Percentiles rank a stretch among this genome's conserved stretches.
phyloP scores from a whole-genome alignment of 2,329 filamentous ascomycete species.

The Phialocephala subalpina region DNA sequence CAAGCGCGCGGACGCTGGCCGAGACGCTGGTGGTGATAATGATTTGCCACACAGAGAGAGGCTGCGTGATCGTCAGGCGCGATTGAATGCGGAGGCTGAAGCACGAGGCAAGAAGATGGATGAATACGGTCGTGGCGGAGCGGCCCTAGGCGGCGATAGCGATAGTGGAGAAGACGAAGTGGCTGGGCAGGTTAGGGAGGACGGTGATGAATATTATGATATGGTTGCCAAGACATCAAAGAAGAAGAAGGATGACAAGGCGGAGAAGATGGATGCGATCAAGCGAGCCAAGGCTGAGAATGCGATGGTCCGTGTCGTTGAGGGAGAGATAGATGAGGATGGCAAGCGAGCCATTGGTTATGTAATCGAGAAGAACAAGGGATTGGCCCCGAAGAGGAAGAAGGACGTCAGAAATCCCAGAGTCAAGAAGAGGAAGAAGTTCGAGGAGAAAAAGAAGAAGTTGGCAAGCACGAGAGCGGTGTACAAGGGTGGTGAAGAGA shows the following conservation, averaged over 20 bases:
- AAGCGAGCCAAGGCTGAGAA: conserved; percentile 66
- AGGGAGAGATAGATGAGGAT: conserved; percentile 77
- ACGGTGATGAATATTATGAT: conserved; percentile 85
- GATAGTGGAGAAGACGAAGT: conserved; percentile 49
- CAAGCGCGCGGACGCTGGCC: conserved; percentile 77
- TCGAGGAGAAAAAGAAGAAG: conserved; percentile 97
- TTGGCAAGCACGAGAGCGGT: conserved; percentile 83
- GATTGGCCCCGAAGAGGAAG: conserved; percentile 85
- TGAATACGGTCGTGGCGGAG: conserved; percentile 71
- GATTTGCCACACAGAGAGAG: conserved; percentile 92
- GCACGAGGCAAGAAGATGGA: conserved; percentile 75
- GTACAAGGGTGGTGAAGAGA: conserved; percentile 86
- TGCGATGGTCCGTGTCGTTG: conserved; percentile 69
- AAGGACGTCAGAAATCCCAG: conserved; percentile 95
- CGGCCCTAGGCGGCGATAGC: conserved; percentile 65
- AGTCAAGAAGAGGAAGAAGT: conserved; percentile 98
- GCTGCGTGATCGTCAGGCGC: conserved; percentile 82
- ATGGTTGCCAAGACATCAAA: conserved; percentile 76
- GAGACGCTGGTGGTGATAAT: conserved; percentile 78
- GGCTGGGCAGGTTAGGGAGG: conserved; percentile 47
- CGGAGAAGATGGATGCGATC: conserved; percentile 61
- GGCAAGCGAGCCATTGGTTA: conserved; percentile 94
- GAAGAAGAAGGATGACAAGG: conserved; percentile 78
- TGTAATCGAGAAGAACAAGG: conserved; percentile 97
- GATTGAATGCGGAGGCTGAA: conserved; percentile 89